These are phyloP conservation scores for Camptophora hylomeconis DNA, from an alignment of 2,329 filamentous ascomycete species.

Conservation along the genomic window DNA sequence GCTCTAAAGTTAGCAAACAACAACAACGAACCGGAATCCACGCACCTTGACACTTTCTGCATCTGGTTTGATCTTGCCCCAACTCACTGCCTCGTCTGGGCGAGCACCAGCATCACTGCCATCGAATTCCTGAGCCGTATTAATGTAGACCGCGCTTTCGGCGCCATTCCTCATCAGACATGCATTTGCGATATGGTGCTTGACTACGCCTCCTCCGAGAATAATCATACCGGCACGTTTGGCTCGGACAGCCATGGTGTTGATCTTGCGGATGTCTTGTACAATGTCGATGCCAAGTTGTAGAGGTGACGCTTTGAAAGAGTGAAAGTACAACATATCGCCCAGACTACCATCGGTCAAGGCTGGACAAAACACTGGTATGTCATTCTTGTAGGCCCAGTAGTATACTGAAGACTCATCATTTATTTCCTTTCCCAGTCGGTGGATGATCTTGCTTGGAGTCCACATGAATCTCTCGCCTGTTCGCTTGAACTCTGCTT, in stretches of 20 bases:
- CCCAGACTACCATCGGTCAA: constrained; percentile 89
- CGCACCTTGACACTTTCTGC: constrained; percentile 79
- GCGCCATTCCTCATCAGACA: constrained; percentile 96
- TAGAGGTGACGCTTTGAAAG: constrained; percentile 72
- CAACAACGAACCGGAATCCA: constrained; percentile 1
- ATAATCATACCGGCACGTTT: constrained; percentile 91
- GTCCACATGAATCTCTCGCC: constrained; percentile 76
- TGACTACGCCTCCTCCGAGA: constrained; percentile 84
- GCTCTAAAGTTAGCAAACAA: not conserved
- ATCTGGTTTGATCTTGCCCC: constrained; percentile 92
- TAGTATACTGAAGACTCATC: constrained; percentile 86
- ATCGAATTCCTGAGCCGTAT: constrained; percentile 94
- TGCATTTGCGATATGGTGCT: constrained; percentile 97
- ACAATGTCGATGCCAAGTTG: constrained; percentile 83
- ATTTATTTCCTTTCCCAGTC: constrained; percentile 87
- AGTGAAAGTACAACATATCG: constrained; percentile 98
- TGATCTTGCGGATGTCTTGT: constrained; percentile 84
- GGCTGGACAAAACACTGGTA: constrained; percentile 92
- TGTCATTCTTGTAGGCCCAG: constrained; percentile 95
- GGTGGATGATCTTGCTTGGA: constrained; percentile 78
- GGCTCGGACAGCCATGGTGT: constrained; percentile 78
- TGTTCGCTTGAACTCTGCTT: constrained; percentile 53
- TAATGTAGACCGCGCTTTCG: constrained; percentile 93
- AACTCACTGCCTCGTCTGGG: constrained; percentile 92
- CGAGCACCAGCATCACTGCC: constrained; percentile 90